A percentile compares a stretch with the other conserved stretches of the same genome.
These are phyloP conservation scores for Ramaria rubella DNA, from an alignment of 768 basidiomycete genomes.

Conservation along the genomic window DNA sequence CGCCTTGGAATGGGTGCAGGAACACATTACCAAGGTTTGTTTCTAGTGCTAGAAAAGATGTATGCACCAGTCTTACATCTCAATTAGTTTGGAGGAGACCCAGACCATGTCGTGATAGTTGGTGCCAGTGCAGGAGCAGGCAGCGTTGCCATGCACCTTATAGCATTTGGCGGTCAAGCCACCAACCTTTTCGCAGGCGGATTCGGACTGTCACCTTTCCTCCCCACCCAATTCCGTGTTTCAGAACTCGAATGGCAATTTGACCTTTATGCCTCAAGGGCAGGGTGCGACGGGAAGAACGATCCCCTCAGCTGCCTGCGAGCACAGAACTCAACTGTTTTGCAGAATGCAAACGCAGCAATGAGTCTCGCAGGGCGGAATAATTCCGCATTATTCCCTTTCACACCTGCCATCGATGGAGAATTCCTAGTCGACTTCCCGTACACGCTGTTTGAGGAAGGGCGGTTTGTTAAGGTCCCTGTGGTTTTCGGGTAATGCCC, in stretches of 20 bases:
- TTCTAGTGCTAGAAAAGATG: no score
- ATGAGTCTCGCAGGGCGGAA: constrained; percentile 24
- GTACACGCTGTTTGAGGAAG: constrained; percentile 7
- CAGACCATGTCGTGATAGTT: constrained; percentile 12
- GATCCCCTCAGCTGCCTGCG: constrained; percentile 34
- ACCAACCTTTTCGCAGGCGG: constrained; percentile 10
- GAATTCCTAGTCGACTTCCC: constrained; percentile 4
- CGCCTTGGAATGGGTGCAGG: constrained; percentile 35
- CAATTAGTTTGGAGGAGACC: constrained; percentile 14
- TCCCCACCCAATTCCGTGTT: constrained; percentile 5
- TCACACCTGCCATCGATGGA: constrained; percentile 30
- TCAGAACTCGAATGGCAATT: constrained; percentile 13
- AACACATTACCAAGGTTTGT: constrained; percentile 31
- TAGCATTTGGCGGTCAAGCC: constrained; percentile 7
- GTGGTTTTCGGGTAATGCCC: constrained; percentile 7
- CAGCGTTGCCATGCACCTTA: constrained; percentile 13
- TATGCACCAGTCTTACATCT: background rate
- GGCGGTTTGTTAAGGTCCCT: constrained; percentile 10
- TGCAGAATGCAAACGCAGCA: constrained; percentile 28
- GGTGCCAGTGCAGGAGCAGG: constrained; percentile 14
- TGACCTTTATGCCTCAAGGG: constrained; percentile 4
- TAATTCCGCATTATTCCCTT: constrained; percentile 26
- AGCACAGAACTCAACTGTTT: constrained; percentile 26
- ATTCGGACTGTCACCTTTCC: constrained; percentile 11
- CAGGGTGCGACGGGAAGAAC: constrained; percentile 60